These are phyloP conservation scores for Plenodomus biglobosus DNA, from an alignment of 2,329 filamentous ascomycete genomes.

Conservation along the genomic window DNA sequence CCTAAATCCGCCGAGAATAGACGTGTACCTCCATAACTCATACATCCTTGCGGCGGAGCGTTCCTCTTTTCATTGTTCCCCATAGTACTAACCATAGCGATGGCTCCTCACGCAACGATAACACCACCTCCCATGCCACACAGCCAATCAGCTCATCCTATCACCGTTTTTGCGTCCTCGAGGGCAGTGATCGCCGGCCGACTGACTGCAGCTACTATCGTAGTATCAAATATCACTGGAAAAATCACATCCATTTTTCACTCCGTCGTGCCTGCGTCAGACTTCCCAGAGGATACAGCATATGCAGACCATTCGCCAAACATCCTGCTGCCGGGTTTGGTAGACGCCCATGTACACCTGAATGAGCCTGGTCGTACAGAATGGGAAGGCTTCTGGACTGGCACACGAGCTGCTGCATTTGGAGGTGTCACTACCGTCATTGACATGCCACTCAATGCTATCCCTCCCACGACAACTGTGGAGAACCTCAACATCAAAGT, in stretches of 20 bases:
- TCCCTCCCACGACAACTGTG: constrained; percentile 92
- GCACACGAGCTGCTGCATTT: constrained; percentile 88
- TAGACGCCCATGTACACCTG: constrained; percentile 96
- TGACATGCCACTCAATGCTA: constrained; percentile 97
- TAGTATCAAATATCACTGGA: constrained; percentile 74
- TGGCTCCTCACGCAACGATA: constrained; percentile 45
- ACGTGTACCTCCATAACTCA: constrained; percentile 25
- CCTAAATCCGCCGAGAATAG: constrained; percentile 27
- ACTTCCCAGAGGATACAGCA: constrained; percentile 70
- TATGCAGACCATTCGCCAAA: constrained; percentile 85
- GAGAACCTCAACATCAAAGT: constrained; percentile 81
- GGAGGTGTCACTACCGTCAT: constrained; percentile 95
- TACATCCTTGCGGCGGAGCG: constrained; percentile 9
- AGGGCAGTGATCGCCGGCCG: constrained; percentile 77
- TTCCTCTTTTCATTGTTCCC: too few species aligned
- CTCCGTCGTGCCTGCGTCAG: constrained; percentile 69
- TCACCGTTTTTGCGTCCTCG: constrained; percentile 80
- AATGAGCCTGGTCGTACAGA: constrained; percentile 96
- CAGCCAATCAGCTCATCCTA: constrained; percentile 44
- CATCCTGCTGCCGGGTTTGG: constrained; percentile 84
- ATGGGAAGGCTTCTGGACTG: constrained; percentile 98
- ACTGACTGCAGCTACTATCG: constrained; percentile 79
- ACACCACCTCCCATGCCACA: constrained; percentile 34
- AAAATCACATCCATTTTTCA: constrained; percentile 79
- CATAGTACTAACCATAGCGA: too few species aligned